Conservation (phyloP, 176 grass and related monocot species). For the Poa annua region DNA sequence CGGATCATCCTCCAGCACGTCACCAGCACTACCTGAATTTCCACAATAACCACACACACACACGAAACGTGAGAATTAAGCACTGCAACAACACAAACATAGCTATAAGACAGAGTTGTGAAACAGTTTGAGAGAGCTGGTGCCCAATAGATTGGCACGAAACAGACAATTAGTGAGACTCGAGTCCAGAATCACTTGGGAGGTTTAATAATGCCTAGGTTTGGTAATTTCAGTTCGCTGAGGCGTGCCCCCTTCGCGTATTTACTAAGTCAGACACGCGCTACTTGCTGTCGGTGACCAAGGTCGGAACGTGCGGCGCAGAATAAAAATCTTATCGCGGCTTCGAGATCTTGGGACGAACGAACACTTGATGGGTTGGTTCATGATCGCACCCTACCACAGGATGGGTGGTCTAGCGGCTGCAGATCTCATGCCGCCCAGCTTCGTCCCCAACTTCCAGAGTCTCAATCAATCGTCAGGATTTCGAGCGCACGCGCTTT, state of each 20-base stretch:
- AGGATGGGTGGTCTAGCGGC: background rate
- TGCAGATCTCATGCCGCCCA: background rate
- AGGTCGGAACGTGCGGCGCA: slow-evolving; percentile 2
- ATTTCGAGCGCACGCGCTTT: background rate
- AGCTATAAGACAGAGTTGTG: background rate
- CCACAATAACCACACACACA: background rate
- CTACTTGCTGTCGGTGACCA: slow-evolving; percentile 9
- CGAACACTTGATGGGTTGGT: background rate
- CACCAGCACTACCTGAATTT: slow-evolving; percentile 64
- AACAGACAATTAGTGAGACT: background rate
- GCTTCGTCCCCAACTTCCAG: background rate
- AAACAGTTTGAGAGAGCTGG: background rate
- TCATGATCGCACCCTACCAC: background rate
- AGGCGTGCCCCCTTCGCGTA: background rate
- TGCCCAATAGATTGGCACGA: background rate
- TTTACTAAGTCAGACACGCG: slow-evolving; percentile 17
- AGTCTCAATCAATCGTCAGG: background rate
- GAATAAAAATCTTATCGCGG: background rate
- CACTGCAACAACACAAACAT: background rate
- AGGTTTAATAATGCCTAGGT: background rate
- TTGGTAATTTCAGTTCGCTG: background rate
- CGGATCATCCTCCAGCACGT: slow-evolving; percentile 76
- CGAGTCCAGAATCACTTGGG: background rate
- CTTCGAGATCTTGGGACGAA: background rate
- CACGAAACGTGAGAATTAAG: background rate